These are phyloP conservation scores for Camelina sativa DNA, from an alignment of 345 rosid species.

Conservation along the genomic window DNA sequence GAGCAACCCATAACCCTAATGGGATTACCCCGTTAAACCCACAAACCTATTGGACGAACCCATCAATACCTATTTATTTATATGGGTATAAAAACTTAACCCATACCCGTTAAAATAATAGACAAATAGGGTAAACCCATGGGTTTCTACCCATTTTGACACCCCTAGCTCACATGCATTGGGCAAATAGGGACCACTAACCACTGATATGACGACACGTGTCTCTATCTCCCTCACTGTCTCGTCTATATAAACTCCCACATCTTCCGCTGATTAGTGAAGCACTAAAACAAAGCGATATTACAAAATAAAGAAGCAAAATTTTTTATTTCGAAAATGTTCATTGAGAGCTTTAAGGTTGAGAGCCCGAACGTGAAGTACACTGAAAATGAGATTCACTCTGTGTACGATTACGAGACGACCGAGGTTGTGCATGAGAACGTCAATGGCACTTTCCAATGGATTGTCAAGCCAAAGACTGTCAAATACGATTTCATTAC, in stretches of 20 bases:
- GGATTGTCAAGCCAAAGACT: slow-evolving; percentile 89
- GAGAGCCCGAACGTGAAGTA: slow-evolving; percentile 88
- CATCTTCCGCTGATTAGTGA: neutral
- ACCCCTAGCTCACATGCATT: slow-evolving; percentile 16
- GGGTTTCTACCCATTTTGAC: too few species aligned
- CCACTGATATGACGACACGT: slow-evolving; percentile 24
- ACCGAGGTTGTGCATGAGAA: slow-evolving; percentile 92
- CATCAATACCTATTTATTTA: too few species aligned
- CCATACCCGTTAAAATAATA: too few species aligned
- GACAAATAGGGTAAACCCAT: too few species aligned
- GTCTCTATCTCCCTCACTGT: neutral
- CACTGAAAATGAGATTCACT: slow-evolving; percentile 76
- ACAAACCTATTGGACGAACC: too few species aligned
- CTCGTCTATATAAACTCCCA: slow-evolving; percentile 15
- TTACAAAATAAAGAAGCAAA: too few species aligned
- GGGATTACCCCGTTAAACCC: too few species aligned
- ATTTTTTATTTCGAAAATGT: slow-evolving; percentile 37
- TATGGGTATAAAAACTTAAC: too few species aligned
- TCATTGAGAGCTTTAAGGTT: slow-evolving; percentile 83
- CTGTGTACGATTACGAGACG: slow-evolving; percentile 86
- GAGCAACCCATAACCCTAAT: too few species aligned
- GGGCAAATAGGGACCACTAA: neutral
- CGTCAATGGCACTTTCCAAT: slow-evolving; percentile 72
- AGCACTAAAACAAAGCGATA: too few species aligned
- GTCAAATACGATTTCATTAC: slow-evolving; percentile 90